Percentiles rank a stretch among this genome's conserved stretches.
These are phyloP conservation scores for maize (Zea mays) DNA, from an alignment of 176 grass and related monocot genomes.

Conservation along the genomic window Zm-B73-REFERENCE-NAM-5.0 NC_050102.1:9752501-9753000, in stretches of 20 bases:
- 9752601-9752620: constrained; percentile 80
- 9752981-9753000: constrained; percentile 70
- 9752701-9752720: constrained; percentile 87
- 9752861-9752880: constrained; percentile 73
- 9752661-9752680: constrained; percentile 74
- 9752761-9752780: constrained; percentile 77
- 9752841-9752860: constrained; percentile 75
- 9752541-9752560: constrained; percentile 77
- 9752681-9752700: constrained; percentile 69
- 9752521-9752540: constrained; percentile 85
- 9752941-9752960: constrained; percentile 78
- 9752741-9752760: constrained; percentile 59
- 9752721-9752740: constrained; percentile 79
- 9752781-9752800: constrained; percentile 86
- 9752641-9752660: constrained; percentile 53
- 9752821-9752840: constrained; percentile 80
- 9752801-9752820: constrained; percentile 90
- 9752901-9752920: constrained; percentile 85
- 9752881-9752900: constrained; percentile 84
- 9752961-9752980: constrained; percentile 91
- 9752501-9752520: constrained; percentile 84
- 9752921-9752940: constrained; percentile 72
- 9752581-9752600: constrained; percentile 60
- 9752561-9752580: constrained; percentile 58
- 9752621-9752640: constrained; percentile 74